These are phyloP conservation scores for Acaromyces ingoldii DNA, from an alignment of 1,284 basidiomycete genomes.

Conservation along the genomic window DNA sequence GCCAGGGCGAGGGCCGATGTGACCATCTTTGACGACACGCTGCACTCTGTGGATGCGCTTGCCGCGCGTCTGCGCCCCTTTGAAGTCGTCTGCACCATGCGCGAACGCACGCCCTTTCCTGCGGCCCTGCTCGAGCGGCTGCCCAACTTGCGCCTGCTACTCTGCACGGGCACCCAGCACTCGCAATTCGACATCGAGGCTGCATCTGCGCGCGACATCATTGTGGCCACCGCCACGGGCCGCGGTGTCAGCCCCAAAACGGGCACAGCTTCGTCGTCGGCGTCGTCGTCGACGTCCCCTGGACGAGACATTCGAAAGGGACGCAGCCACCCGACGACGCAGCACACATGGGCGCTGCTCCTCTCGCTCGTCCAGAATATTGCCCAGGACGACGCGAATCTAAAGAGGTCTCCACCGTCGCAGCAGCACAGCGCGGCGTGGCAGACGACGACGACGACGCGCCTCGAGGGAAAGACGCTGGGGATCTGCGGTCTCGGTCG, in stretches of 20 bases:
- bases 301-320: background rate
- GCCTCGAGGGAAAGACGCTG: background rate
- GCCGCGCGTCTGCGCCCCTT: background rate
- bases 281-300: too few relatives aligned
- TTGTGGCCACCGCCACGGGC: background rate
- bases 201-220: background rate
- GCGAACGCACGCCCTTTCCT: background rate
- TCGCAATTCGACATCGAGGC: background rate
- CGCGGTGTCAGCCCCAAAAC: background rate
- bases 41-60: background rate
- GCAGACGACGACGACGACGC: background rate
- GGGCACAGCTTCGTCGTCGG: too few relatives aligned
- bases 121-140: background rate
- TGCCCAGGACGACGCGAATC: background rate
- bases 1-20: too few relatives aligned
- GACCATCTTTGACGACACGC: background rate
- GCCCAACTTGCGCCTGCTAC: background rate
- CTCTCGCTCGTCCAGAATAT: background rate
- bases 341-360: background rate
- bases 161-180: background rate
- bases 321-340: background rate
- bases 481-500: background rate
- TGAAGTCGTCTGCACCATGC: constrained; percentile 1
- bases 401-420: too few relatives aligned
- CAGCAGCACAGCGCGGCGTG: background rate